Conservation (phyloP, 2,329 filamentous ascomycete genomes). For the Keithomyces neogunnii region DNA sequence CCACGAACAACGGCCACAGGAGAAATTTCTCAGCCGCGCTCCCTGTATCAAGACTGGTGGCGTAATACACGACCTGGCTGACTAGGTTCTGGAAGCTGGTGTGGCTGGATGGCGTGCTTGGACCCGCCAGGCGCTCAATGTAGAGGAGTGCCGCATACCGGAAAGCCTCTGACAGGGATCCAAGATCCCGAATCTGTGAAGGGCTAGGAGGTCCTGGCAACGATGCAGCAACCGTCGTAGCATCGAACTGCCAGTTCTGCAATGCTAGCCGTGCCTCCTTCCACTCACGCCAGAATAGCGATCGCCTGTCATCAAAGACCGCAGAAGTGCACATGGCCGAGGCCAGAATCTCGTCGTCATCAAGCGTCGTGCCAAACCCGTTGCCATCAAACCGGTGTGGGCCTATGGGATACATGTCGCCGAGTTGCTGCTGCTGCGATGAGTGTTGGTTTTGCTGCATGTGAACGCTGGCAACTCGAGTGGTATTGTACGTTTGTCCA, state of each 20-base stretch:
- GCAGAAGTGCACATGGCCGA: conserved; percentile 32
- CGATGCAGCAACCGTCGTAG: conserved; percentile 39
- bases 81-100: conserved; percentile 78
- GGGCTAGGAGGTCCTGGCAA: conserved; percentile 43
- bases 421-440: conserved; percentile 1
- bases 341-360: conserved; percentile 44
- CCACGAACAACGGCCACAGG: conserved; percentile 87
- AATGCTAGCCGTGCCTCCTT: conserved; percentile 67
- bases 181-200: conserved; percentile 63
- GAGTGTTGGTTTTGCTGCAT: neutral
- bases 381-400: conserved; percentile 58
- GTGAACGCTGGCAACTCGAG: conserved; percentile 5
- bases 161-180: conserved; percentile 82
- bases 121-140: conserved; percentile 77
- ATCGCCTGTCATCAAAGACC: conserved; percentile 49
- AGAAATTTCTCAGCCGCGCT: conserved; percentile 77
- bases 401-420: conserved; percentile 29
- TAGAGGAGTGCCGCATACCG: conserved; percentile 84
- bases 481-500: conserved; percentile 32
- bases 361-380: conserved; percentile 49
- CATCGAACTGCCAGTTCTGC: conserved; percentile 72
- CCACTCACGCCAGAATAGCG: conserved; percentile 81
- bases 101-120: conserved; percentile 62
- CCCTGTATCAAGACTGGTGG: conserved; percentile 65
- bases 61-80: conserved; percentile 73